Percentiles rank a stretch among this genome's conserved stretches.
Evolutionary conservation across 305 asterid species (phyloP).

Genomic region (Stenogyne calaminthoides): DNA sequence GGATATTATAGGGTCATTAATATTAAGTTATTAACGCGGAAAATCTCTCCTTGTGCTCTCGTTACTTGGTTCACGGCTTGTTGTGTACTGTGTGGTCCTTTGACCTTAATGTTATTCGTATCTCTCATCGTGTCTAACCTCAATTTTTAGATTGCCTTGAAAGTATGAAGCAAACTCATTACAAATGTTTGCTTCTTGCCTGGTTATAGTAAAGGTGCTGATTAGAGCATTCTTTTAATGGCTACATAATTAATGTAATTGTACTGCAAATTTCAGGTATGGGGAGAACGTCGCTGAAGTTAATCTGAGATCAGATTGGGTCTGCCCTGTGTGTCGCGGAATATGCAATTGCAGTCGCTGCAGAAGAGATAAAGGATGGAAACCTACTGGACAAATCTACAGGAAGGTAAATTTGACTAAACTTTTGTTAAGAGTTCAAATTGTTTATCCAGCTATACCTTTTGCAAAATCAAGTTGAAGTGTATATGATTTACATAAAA

Average conservation of each 20-base stretch:
- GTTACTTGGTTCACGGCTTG: neutral
- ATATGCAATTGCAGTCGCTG: constrained; percentile 83
- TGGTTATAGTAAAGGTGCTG: neutral
- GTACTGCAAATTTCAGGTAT: constrained; percentile 42
- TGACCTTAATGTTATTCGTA: constrained; percentile 4
- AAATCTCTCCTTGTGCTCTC: neutral
- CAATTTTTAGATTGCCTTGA: neutral
- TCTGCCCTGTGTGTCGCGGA: constrained; percentile 75
- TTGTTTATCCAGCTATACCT: neutral
- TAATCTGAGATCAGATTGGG: constrained; percentile 57
- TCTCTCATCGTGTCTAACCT: neutral
- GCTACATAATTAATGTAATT: constrained; percentile 12
- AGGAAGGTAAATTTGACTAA: constrained; percentile 40
- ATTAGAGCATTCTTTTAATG: neutral
- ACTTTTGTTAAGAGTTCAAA: neutral
- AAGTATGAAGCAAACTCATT: neutral
- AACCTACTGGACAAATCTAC: constrained; percentile 59
- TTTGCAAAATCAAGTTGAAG: neutral
- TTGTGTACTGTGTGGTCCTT: neutral
- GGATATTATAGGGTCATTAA: neutral
- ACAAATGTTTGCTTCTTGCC: neutral
- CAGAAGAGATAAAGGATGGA: constrained; percentile 65
- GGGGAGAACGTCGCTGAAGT: constrained; percentile 74
- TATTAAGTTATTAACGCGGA: neutral
- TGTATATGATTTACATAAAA: neutral